Evolutionary conservation across 805 yeast species (phyloP).

Genomic region (Suhomyces pyralidae): DNA sequence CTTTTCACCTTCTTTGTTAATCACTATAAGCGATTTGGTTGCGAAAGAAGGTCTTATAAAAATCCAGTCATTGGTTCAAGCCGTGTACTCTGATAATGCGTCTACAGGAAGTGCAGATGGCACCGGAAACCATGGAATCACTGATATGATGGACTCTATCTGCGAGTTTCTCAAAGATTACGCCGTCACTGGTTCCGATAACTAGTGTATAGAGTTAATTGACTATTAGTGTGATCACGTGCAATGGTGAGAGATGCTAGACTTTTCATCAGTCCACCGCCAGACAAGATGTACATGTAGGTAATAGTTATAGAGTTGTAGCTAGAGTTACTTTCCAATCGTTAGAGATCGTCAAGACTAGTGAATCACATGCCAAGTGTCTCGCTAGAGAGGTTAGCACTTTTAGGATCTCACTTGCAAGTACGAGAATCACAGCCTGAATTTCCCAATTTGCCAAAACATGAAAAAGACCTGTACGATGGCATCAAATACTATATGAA

Average conservation of each 20-base stretch:
- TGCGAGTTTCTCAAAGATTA: conserved; percentile 48
- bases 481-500: conserved; percentile 2
- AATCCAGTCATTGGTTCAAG: conserved; percentile 67
- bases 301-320: not conserved
- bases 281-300: not conserved
- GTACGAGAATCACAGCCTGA: conserved; percentile 8
- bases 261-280: not conserved
- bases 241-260: conserved; percentile 3
- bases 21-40: conserved; percentile 57
- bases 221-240: conserved; percentile 3
- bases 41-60: conserved; percentile 77
- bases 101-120: conserved; percentile 8
- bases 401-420: conserved; percentile 18
- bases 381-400: conserved; percentile 13
- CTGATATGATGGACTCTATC: conserved; percentile 51
- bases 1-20: conserved; percentile 68
- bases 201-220: conserved; percentile 12
- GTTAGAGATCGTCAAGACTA: not conserved
- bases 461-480: conserved; percentile 14
- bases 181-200: conserved; percentile 43
- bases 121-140: conserved; percentile 50
- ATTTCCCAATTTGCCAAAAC: conserved; percentile 15
- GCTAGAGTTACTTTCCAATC: not conserved
- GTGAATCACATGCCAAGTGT: not conserved
- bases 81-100: conserved; percentile 49